phyloP scores from a whole-genome alignment of 371 early-diverging fungal genomes.

The Coemansia sp. region DNA sequence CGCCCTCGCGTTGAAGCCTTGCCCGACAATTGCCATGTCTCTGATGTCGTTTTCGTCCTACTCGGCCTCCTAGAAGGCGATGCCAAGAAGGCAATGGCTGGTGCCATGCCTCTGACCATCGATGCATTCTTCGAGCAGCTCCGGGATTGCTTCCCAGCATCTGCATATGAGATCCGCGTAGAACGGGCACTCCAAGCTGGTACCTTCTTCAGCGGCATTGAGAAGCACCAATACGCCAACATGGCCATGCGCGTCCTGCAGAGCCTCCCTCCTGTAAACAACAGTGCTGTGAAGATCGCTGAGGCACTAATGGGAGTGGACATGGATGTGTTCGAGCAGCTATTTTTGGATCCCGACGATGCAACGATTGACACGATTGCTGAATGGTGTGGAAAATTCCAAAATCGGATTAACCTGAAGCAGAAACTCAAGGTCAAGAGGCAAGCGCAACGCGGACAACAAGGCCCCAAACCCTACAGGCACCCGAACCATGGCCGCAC shows the following conservation, averaged over 20 bases:
- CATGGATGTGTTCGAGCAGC: not conserved
- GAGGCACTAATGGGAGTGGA: not conserved
- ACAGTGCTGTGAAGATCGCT: not conserved
- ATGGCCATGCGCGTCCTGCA: not conserved
- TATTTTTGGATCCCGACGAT: not conserved
- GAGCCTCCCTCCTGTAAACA: not conserved
- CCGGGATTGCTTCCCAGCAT: not conserved
- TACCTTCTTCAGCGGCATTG: not conserved
- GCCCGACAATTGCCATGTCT: not conserved
- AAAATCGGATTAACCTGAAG: not conserved
- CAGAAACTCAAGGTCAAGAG: not conserved
- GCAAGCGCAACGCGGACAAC: too few species aligned
- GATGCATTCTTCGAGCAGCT: not conserved
- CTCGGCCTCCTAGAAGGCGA: not conserved
- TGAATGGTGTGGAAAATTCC: not conserved
- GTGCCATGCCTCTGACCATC: not conserved
- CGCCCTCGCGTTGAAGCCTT: not conserved
- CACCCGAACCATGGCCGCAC: too few species aligned
- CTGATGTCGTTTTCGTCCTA: not conserved
- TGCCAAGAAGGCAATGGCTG: not conserved
- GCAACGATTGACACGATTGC: not conserved
- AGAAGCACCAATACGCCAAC: not conserved
- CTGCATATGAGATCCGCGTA: not conserved
- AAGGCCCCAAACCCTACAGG: too few species aligned
- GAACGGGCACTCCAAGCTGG: not conserved